Evolutionary conservation across 148 eudicot species (phyloP).

Genomic region (Persicaria tinctoria): DNA sequence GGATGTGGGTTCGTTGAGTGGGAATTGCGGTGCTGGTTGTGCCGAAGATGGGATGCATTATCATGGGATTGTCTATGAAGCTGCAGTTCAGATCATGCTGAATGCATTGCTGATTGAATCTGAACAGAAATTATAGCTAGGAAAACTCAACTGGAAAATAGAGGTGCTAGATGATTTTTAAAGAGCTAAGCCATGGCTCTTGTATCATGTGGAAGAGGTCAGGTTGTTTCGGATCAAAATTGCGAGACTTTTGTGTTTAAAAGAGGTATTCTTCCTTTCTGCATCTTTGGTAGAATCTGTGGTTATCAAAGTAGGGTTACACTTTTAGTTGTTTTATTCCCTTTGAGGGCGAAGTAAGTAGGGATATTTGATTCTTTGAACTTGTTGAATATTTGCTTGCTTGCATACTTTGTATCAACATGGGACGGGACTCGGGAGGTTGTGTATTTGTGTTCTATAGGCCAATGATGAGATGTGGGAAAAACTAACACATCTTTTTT

Average conservation of each 20-base stretch:
- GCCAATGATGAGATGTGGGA: constrained; percentile 7
- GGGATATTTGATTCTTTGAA: constrained; percentile 10
- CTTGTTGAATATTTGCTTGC: constrained; percentile 9
- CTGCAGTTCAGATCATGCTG: constrained; percentile 71
- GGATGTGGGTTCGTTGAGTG: constrained; percentile 51
- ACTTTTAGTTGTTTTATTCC: background rate
- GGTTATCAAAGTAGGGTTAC: background rate
- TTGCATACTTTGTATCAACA: constrained; percentile 5
- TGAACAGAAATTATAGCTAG: constrained; percentile 56
- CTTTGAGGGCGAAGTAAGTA: background rate
- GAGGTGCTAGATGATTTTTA: background rate
- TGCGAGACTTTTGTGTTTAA: background rate
- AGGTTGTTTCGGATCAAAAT: background rate
- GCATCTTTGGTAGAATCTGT: background rate
- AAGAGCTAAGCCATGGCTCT: background rate
- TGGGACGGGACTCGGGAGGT: background rate
- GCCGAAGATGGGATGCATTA: constrained; percentile 94
- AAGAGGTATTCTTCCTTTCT: constrained; percentile 3
- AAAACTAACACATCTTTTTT: constrained; percentile 7
- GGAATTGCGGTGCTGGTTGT: constrained; percentile 58
- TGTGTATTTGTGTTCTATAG: constrained; percentile 10
- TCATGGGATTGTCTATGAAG: constrained; percentile 58
- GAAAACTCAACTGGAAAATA: background rate
- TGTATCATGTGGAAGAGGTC: background rate
- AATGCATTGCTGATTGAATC: constrained; percentile 91